A percentile compares a stretch with the other conserved stretches of the same genome.
phyloP scores from a whole-genome alignment of 140 eudicot species.

The Flaveria floridana region DNA sequence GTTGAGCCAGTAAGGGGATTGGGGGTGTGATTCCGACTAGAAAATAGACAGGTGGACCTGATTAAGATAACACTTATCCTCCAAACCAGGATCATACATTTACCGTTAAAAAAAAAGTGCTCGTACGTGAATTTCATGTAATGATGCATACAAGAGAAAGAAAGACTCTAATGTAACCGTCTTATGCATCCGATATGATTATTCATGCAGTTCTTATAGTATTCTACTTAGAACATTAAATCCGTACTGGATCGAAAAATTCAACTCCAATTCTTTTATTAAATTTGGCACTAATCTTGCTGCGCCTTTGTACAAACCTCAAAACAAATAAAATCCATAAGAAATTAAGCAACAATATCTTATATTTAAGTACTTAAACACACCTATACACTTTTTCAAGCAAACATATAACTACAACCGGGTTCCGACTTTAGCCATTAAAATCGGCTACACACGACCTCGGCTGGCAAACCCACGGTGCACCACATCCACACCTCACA shows the following conservation, averaged over 20 bases:
- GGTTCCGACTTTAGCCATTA: slow-evolving; percentile 25
- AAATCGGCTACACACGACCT: slow-evolving; percentile 31
- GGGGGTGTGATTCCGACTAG: no score
- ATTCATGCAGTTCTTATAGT: no score
- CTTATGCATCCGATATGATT: no score
- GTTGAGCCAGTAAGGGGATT: no score
- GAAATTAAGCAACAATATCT: slow-evolving; percentile 13
- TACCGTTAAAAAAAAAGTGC: no score
- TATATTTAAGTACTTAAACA: slow-evolving; percentile 6
- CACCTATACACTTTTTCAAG: slow-evolving; percentile 33
- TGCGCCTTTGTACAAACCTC: slow-evolving; percentile 24
- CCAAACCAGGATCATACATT: no score
- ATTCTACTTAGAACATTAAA: no score
- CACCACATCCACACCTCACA: background rate
- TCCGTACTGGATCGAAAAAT: background rate
- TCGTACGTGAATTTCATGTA: no score
- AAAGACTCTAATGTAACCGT: no score
- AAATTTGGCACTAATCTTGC: slow-evolving; percentile 15
- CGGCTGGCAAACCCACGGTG: slow-evolving; percentile 4
- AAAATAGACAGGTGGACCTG: no score
- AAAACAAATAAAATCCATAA: background rate
- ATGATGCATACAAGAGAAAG: no score
- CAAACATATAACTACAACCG: slow-evolving; percentile 14
- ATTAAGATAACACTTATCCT: no score
- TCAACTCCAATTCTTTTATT: background rate